Evolutionary conservation across 139 green algal species (phyloP).

Genomic region (Gonium pectorale): DNA sequence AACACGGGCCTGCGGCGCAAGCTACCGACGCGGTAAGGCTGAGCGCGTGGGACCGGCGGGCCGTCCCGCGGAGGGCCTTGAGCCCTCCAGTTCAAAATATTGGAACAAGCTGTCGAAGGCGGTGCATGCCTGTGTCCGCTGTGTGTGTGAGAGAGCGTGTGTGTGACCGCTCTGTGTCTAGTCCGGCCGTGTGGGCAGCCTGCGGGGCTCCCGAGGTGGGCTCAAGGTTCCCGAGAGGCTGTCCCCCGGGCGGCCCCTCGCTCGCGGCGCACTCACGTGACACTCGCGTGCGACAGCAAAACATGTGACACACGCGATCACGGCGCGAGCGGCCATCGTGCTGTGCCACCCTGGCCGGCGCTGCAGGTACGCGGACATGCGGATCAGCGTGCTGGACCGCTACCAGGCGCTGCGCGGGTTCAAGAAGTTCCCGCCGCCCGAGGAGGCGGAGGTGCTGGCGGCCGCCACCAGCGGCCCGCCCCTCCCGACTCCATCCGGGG

Average conservation of each 20-base stretch:
- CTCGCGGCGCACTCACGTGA: too few relatives aligned
- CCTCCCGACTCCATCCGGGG: too few relatives aligned
- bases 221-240: too few relatives aligned
- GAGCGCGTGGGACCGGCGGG: neutral
- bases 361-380: conserved; percentile 8
- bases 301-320: too few relatives aligned
- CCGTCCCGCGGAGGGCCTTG: too few relatives aligned
- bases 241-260: too few relatives aligned
- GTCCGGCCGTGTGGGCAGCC: neutral
- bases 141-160: neutral
- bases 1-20: conserved; percentile 20
- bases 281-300: too few relatives aligned
- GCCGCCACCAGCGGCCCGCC: neutral
- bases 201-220: too few relatives aligned
- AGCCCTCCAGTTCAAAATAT: too few relatives aligned
- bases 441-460: neutral
- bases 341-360: neutral
- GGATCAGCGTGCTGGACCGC: conserved; percentile 33
- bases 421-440: neutral
- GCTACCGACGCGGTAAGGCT: neutral
- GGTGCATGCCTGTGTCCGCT: neutral
- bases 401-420: conserved; percentile 14
- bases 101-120: too few relatives aligned
- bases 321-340: too few relatives aligned
- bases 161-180: neutral